Percentiles rank a stretch among this genome's conserved stretches.
These are phyloP conservation scores for Purshia tridentata DNA, from an alignment of 306 rosid species.

Conservation along the genomic window DNA sequence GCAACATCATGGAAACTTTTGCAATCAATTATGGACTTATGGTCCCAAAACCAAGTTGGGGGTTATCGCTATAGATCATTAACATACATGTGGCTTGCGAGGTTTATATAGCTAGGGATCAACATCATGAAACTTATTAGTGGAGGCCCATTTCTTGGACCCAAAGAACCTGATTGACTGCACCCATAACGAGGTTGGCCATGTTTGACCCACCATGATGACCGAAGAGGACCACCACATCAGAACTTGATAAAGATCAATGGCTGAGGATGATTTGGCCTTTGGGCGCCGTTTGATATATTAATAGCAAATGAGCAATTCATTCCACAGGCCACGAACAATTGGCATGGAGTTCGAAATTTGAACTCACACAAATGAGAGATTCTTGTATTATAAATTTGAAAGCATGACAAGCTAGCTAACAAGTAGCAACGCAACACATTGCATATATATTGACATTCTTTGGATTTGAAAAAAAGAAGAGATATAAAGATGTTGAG, in stretches of 20 bases:
- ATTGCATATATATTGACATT: constrained; percentile 22
- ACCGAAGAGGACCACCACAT: constrained; percentile 40
- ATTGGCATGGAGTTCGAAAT: constrained; percentile 21
- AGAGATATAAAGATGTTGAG: constrained; percentile 31
- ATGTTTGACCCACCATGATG: constrained; percentile 55
- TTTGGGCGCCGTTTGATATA: constrained; percentile 7
- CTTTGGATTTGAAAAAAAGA: constrained; percentile 12
- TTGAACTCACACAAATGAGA: constrained; percentile 4
- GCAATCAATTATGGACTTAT: not conserved
- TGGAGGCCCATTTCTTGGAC: constrained; percentile 32
- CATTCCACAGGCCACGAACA: not conserved
- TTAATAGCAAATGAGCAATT: not conserved
- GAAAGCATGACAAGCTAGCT: not conserved
- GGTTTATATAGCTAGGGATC: constrained; percentile 18
- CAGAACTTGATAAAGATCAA: constrained; percentile 18
- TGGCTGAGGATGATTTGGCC: constrained; percentile 10
- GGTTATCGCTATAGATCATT: constrained; percentile 32
- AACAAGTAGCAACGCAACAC: not conserved
- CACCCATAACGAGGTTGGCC: constrained; percentile 58
- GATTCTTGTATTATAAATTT: not conserved
- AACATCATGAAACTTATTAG: constrained; percentile 27
- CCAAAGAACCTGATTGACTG: constrained; percentile 49
- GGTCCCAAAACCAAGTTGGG: constrained; percentile 19
- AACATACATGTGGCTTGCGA: constrained; percentile 32
- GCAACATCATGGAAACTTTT: constrained; percentile 5